Evolutionary conservation across 345 rosid species (phyloP).

Genomic region (Firmiana major): DNA sequence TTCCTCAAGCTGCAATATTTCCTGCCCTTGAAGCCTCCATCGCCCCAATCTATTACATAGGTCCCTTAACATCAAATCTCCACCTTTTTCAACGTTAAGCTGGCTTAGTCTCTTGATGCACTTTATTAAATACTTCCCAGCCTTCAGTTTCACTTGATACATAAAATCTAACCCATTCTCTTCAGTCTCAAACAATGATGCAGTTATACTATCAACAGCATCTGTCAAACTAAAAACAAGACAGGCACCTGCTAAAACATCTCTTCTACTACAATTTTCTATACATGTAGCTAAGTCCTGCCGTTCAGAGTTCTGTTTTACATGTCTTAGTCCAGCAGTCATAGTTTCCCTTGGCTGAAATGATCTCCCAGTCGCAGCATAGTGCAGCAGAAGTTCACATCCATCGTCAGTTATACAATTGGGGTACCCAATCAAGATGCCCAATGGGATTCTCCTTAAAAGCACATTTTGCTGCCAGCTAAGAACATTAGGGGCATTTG

Average conservation of each 20-base stretch:
- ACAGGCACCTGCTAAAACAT: constrained; percentile 50
- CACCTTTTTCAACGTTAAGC: constrained; percentile 32
- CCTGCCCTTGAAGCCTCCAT: constrained; percentile 59
- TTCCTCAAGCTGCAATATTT: constrained; percentile 25
- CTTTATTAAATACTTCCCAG: constrained; percentile 51
- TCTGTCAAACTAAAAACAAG: constrained; percentile 60
- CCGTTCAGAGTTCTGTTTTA: constrained; percentile 15
- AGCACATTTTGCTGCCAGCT: constrained; percentile 29
- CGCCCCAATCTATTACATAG: constrained; percentile 41
- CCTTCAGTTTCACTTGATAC: constrained; percentile 48
- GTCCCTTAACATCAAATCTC: constrained; percentile 42
- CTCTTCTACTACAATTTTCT: constrained; percentile 34
- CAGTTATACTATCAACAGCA: constrained; percentile 48
- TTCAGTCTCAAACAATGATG: constrained; percentile 47
- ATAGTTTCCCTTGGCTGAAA: constrained; percentile 18
- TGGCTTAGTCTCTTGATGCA: constrained; percentile 49
- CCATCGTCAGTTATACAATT: constrained; percentile 38
- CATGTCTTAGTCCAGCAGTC: constrained; percentile 25
- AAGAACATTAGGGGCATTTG: constrained; percentile 16
- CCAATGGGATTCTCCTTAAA: constrained; percentile 56
- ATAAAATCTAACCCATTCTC: constrained; percentile 38
- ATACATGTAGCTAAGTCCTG: constrained; percentile 12
- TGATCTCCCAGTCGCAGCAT: constrained; percentile 56
- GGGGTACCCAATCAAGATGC: constrained; percentile 49
- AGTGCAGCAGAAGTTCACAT: constrained; percentile 60